Conservation (phyloP, 768 basidiomycete species). For the Tylopilus plumbeoviolaceoides region DNA sequence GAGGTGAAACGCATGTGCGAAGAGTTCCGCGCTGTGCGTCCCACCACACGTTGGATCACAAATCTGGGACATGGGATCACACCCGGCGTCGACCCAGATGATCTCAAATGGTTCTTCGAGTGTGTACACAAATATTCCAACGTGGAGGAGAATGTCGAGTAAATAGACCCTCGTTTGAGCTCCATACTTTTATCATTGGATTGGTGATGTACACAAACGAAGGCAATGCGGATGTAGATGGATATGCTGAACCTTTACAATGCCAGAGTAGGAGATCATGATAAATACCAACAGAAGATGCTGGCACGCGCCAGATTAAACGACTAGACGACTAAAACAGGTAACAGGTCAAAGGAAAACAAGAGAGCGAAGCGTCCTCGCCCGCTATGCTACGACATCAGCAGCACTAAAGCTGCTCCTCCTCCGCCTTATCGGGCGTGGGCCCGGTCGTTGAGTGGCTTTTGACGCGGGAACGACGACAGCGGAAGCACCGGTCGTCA, state of each 20-base stretch:
- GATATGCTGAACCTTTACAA: slow-evolving; percentile 29
- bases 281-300: slow-evolving; percentile 27
- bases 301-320: slow-evolving; percentile 3
- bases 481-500: slow-evolving; percentile 62
- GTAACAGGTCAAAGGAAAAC: slow-evolving; percentile 11
- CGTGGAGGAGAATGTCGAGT: background rate
- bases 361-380: slow-evolving; percentile 4
- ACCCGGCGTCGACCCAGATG: slow-evolving; percentile 91
- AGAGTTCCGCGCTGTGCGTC: slow-evolving; percentile 57
- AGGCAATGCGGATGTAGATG: slow-evolving; percentile 14
- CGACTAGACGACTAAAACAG: background rate
- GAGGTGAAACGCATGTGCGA: slow-evolving; percentile 81
- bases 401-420: slow-evolving; percentile 87
- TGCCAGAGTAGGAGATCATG: slow-evolving; percentile 21
- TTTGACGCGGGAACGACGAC: slow-evolving; percentile 73
- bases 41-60: slow-evolving; percentile 81
- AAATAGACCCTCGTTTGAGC: background rate
- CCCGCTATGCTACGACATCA: slow-evolving; percentile 76
- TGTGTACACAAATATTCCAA: slow-evolving; percentile 82
- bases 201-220: slow-evolving; percentile 18
- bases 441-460: slow-evolving; percentile 61
- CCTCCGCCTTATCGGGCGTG: slow-evolving; percentile 69
- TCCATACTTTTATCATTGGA: slow-evolving; percentile 10
- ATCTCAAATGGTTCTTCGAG: slow-evolving; percentile 86
- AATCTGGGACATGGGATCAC: slow-evolving; percentile 98